Evolutionary conservation across 2,329 filamentous ascomycete genomes (phyloP).

Genomic region (Stachybotrys chlorohalonatus): DNA sequence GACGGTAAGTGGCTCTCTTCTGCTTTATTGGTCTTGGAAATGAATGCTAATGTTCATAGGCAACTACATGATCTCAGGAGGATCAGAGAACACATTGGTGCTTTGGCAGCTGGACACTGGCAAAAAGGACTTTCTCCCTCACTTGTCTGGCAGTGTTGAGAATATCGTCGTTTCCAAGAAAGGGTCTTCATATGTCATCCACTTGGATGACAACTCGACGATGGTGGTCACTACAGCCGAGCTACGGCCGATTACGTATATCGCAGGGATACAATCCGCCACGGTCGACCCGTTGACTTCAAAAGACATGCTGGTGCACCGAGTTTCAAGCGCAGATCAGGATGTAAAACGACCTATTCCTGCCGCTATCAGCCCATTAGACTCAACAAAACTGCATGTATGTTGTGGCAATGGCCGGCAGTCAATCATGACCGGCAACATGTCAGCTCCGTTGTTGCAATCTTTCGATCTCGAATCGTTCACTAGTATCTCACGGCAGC

Average conservation of each 20-base stretch:
- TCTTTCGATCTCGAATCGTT: conserved; percentile 77
- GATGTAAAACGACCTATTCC: conserved; percentile 43
- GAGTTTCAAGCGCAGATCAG: conserved; percentile 37
- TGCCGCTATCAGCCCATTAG: conserved; percentile 51
- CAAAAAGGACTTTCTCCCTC: conserved; percentile 76
- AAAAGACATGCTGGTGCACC: conserved; percentile 43
- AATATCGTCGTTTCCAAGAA: conserved; percentile 72
- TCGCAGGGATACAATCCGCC: conserved; percentile 70
- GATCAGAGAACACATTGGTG: conserved; percentile 79
- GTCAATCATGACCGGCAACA: conserved; percentile 40
- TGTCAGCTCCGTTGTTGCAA: conserved; percentile 58
- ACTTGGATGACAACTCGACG: conserved; percentile 83
- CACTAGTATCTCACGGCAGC: conserved; percentile 75
- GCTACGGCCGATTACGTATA: conserved; percentile 72
- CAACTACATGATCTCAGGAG: conserved; percentile 90
- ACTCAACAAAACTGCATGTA: conserved; percentile 56
- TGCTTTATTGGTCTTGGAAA: background rate
- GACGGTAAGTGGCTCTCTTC: conserved; percentile 53
- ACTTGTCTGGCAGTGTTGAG: conserved; percentile 77
- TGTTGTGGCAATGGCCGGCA: conserved; percentile 56
- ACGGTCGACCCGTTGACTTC: conserved; percentile 40
- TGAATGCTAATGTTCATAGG: conserved; percentile 41
- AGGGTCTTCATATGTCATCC: conserved; percentile 74
- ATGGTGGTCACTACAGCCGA: conserved; percentile 89
- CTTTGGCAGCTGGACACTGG: conserved; percentile 90